Base-by-base conservation (phyloP, 495 filamentous ascomycete genomes). In the Aspergillus sclerotioniger region DNA sequence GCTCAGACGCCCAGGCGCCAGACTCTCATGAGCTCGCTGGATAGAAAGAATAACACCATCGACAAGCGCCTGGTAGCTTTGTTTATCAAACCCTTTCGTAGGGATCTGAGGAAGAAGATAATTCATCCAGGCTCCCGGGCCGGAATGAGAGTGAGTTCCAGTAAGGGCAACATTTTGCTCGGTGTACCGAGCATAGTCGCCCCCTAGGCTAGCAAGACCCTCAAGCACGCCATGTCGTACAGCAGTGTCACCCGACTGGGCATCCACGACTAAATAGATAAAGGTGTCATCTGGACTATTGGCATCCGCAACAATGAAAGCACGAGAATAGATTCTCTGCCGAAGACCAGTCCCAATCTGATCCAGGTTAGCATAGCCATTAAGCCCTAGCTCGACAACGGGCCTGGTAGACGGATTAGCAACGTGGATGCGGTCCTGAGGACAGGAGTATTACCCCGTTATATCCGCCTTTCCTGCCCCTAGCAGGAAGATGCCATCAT, bases 101-200 rank as follows among this genome's bases (percentile, higher is more conserved):
- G 93, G 96, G 63, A 98, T 90, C 70, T 97, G 94, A 9, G 94
- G 93, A 19, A 98, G 79, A 6, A 98, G 81, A 69, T 98, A 98
- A 68, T 98, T 98, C 60, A 96, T 79, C 92, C 92, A 98, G 19
- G 90, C 93, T 3, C 87, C 93, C 13, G 93, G 92, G 0, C 92
- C 93, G 12, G 92, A 89, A 71, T 98, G 93, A 8, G 90, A 93
- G 71, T 98, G 93, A 3, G 94, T 97, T 17, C 94, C 93, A 3
- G 90, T 95, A 15, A 98, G 80, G 33, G 93, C 93, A 35, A 98
- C 72, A 71, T 97, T 98, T 56, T 87, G 82, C 57, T 91, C 86
- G 47, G 82, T 84, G 69, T 97, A 98, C 37, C 84, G 71, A 6
- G 80, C 73, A 68, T 91, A 96, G 10, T 86, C 83, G 4, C 79